Base-by-base conservation (phyloP, 164 flowering plant genomes). In the Vitis labrusca region DNA sequence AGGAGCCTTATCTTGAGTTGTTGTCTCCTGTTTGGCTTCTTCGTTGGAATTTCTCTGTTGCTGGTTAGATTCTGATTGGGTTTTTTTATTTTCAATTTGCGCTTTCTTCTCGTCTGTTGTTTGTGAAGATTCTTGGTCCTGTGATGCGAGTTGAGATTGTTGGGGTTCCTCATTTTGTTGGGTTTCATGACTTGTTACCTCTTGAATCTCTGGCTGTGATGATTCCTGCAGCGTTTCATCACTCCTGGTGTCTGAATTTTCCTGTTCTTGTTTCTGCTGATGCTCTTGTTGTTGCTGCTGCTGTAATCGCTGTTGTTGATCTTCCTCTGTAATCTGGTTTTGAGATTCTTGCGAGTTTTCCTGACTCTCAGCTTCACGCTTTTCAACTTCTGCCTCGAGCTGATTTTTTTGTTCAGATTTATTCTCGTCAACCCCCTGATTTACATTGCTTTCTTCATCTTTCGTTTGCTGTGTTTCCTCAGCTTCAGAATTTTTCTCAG, bases 31-130 rank as follows among this genome's bases (percentile, higher is more conserved):
- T 50, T 72, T 65, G 48, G 61, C 19, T 48, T 63, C 62, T 13
- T 52, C 59, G 8, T 47, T 29, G 16, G 53, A 10, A 23, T 32
- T 53, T 55, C 62, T 12, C n/a, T 63, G 71, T 9, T 16, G 62
- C 59, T 67, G 53, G 53, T 67, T 73, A 5, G 74, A n/a, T 71
- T 72, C 72, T 62, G 53, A 63, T 17, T 71, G 63, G 37, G 57
- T 37, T 59, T 58, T 60, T 19, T 32, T 27, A 7, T 44, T 57
- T 57, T 61, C 66, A 30, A 30, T 16, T n/a, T 63, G 67, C 13
- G 16, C 51, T 8, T 13, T 59, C 3, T 29, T 17, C 59, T 66
- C 69, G 9, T 75, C 64, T 66, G 72, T 14, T 9, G 49, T 63
- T 50, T 50, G 54, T 65, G 59, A 61, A 10, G 75, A 48, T 51